Evolutionary conservation across 306 rosid genomes (phyloP), one percentile per base, ranked within the genome.

Genomic region (Datisca glomerata): DNA sequence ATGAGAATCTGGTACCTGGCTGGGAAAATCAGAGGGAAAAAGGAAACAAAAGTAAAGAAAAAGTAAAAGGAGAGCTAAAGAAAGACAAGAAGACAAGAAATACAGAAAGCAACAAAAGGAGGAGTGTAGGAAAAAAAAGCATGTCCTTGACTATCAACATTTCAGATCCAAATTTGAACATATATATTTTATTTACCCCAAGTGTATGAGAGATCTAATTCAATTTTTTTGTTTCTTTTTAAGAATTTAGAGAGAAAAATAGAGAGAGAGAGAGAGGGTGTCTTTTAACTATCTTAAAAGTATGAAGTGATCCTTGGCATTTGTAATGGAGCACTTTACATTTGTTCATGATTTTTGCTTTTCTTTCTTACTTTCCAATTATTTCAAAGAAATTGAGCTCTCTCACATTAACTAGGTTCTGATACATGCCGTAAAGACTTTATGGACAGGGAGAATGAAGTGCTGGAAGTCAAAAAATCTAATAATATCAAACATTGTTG

Each of bases 31-130:
- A 31, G 13, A 11, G 7, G 19, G 5, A 28, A 49, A 23, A 23
- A 5, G 24, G 7, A 7, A 45, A 8, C 10, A 45, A 45, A 24
- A 45, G 36, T 10, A 24, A 47, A 5, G 28, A 9, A 43, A 9
- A 20, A 31, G 22, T 3, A 48, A 32, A 48, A 6, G 36, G n/a
- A 31, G n/a, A 31, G 12, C 4, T 8, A 21, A 11, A 48, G 29
- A 24, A 29, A 48, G 23, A 38, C 37, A 24, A 51, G 56, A 9
- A 51, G 56, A 17, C 37, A 51, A 50, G 45, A 50, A 50, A 36
- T 43, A 50, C 22, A 51, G 27, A 51, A 40, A 27, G 57, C 35
- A 39, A 39, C 27, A 39, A 51, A 51, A 25, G 24, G 20, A 38
- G 21, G 16, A 12, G 17, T 13, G 14, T n/a, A 13, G 15, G 12